Percentiles rank a stretch among this genome's conserved stretches.
phyloP scores from a whole-genome alignment of 768 basidiomycete genomes.

The Lactarius evosmus region DNA sequence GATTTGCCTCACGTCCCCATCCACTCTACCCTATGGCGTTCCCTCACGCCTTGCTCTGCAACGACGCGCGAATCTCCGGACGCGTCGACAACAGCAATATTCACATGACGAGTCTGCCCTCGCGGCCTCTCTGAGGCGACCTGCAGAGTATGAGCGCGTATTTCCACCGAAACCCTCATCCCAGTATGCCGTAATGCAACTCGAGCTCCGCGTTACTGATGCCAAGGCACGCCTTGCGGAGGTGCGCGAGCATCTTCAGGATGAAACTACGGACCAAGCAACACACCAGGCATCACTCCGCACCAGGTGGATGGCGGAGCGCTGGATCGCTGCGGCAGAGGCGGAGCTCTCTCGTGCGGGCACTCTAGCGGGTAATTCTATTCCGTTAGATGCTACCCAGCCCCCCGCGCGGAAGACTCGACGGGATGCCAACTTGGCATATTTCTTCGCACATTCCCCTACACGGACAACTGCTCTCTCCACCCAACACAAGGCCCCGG shows the following conservation, averaged over 20 bases:
- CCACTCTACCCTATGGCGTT: neutral
- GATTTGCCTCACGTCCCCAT: neutral
- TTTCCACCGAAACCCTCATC: constrained; percentile 13
- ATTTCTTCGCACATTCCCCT: constrained; percentile 27
- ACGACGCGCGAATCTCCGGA: constrained; percentile 1
- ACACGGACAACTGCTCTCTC: constrained; percentile 12
- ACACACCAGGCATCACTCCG: constrained; percentile 15
- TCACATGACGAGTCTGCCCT: constrained; percentile 22
- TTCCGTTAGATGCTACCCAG: neutral
- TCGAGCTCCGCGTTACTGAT: constrained; percentile 13
- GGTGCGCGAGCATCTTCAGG: constrained; percentile 19
- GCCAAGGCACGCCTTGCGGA: constrained; percentile 20
- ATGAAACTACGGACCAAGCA: constrained; percentile 13
- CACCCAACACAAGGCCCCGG: neutral
- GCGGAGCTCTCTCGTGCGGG: constrained; percentile 7
- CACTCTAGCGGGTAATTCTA: neutral
- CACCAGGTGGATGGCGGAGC: constrained; percentile 26
- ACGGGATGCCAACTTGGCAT: constrained; percentile 21
- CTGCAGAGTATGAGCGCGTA: constrained; percentile 12
- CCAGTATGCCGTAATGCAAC: constrained; percentile 13
- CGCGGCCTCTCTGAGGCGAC: constrained; percentile 3
- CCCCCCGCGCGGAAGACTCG: constrained; percentile 2
- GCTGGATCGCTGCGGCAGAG: constrained; percentile 19
- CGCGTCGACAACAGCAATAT: constrained; percentile 19
- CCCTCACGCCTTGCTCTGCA: constrained; percentile 1